Evolutionary conservation across 345 rosid genomes (phyloP), one percentile per base, ranked within the genome.

Genomic region (Erucastrum elatum): DNA sequence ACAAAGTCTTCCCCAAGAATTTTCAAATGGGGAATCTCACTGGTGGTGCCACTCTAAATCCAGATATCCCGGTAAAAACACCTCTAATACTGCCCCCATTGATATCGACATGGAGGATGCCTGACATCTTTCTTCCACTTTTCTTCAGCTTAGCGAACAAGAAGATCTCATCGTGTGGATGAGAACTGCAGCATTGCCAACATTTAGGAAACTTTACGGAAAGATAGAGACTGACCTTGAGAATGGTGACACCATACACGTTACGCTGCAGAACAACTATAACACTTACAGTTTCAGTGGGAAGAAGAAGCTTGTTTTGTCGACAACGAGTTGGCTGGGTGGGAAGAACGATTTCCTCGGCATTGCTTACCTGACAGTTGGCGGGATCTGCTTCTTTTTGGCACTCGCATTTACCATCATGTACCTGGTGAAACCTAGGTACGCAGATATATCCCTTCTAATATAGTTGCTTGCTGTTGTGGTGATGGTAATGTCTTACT

Each of bases 101-200:
- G 21, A 21, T 21, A 44, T 61, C 41, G 53, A 2, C 74, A 46
- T 62, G 41, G 30, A 68, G 41, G 30, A 68, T 69, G 75, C 37
- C 56, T 29, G 63, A 13, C 64, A 41, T 73, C 29, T 44, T 33
- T 67, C 65, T 68, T 68, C 67, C 26, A 44, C 37, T 73, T 62
- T 56, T 56, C 89, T 21, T 21, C 21, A 93, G 98, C 87, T 95
- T 85, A 93, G 94, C 71, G 79, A 91, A 80, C 99, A 95, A 72
- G 99, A 95, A 81, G 88, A 90, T 83, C 98, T 95, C 70, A 91
- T 95, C 2, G 99, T 95, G 64, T 93, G 98, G 99, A 95, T 95
- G 99, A 88, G 98, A 82, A 95, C 99, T n/a, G 99, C 99, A 75
- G 99, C 99, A 8, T 86, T 93, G 81, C 99, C 98, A 67, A 95